Conservation (phyloP, 1,284 basidiomycete species). For the Cutaneotrichosporon sp. region DNA sequence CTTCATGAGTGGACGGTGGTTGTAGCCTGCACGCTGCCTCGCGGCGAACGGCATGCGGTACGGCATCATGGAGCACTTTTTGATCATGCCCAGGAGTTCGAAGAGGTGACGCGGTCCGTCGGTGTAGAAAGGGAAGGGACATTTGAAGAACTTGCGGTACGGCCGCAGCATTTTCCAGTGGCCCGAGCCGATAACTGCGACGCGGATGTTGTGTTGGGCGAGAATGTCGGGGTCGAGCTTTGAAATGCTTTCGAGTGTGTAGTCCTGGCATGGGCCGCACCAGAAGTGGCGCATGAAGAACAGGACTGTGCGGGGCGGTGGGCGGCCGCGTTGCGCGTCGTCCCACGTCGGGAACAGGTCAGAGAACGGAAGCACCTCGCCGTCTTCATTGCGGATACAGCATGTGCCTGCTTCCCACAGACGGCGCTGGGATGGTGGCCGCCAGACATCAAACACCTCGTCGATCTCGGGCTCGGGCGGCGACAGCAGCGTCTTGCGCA, state of each 20-base stretch:
- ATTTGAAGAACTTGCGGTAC: conserved; percentile 43
- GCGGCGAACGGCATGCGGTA: conserved; percentile 20
- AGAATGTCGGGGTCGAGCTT: conserved; percentile 38
- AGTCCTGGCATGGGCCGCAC: conserved; percentile 48
- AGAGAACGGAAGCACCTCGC: conserved; percentile 32
- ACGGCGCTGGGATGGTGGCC: conserved; percentile 26
- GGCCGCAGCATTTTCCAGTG: conserved; percentile 46
- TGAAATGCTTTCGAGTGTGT: conserved; percentile 36
- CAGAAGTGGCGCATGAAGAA: conserved; percentile 46
- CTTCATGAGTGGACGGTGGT: not conserved
- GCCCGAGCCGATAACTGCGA: conserved; percentile 41
- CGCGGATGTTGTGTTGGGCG: conserved; percentile 33
- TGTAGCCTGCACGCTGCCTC: not conserved
- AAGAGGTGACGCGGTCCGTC: conserved; percentile 37
- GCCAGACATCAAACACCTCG: conserved; percentile 27
- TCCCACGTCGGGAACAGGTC: conserved; percentile 29
- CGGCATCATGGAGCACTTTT: conserved; percentile 40
- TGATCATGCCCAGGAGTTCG: conserved; percentile 39
- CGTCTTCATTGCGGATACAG: conserved; percentile 37
- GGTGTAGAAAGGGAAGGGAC: conserved; percentile 46
- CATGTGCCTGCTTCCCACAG: conserved; percentile 40
- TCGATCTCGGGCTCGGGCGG: conserved; percentile 14
- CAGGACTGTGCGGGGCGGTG: conserved; percentile 26
- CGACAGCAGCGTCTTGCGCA: conserved; percentile 5
- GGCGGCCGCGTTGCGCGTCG: not conserved